Evolutionary conservation across 148 eudicot genomes (phyloP).

Genomic region (Vaccinium darrowii): DNA sequence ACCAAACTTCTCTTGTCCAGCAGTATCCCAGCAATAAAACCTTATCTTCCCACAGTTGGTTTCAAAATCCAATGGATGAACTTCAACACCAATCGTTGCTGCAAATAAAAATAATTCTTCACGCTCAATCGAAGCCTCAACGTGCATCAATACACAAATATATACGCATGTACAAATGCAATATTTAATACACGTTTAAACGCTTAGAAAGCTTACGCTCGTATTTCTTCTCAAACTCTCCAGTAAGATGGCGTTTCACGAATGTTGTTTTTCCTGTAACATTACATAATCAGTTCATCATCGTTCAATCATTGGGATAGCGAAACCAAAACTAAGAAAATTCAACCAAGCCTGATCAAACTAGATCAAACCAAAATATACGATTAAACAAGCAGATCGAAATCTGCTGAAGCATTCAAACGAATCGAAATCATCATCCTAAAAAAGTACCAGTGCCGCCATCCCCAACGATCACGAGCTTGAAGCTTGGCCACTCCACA

Average conservation of each 20-base stretch:
- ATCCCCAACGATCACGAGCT: slow-evolving; percentile 17
- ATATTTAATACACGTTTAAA: neutral
- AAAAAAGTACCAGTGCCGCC: slow-evolving; percentile 14
- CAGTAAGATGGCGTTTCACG: slow-evolving; percentile 24
- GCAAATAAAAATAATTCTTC: neutral
- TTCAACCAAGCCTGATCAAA: neutral
- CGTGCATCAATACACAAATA: neutral
- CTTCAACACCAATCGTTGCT: slow-evolving; percentile 27
- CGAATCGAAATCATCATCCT: neutral
- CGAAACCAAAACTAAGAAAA: neutral
- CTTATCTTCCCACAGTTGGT: slow-evolving; percentile 22
- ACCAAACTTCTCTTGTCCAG: slow-evolving; percentile 27
- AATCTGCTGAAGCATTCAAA: neutral
- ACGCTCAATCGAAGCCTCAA: neutral
- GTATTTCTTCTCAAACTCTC: slow-evolving; percentile 26
- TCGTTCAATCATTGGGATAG: neutral
- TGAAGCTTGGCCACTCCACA: slow-evolving; percentile 14
- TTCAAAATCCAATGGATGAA: slow-evolving; percentile 20
- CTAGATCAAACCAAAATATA: neutral
- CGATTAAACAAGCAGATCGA: neutral
- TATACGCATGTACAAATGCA: neutral
- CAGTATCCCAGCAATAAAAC: slow-evolving; percentile 26
- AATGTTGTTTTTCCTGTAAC: slow-evolving; percentile 20
- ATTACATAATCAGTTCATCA: neutral
- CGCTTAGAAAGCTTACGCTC: slow-evolving; percentile 6